Conservation (phyloP, 495 filamentous ascomycete genomes). For the Aspergillus heteromorphus region DNA sequence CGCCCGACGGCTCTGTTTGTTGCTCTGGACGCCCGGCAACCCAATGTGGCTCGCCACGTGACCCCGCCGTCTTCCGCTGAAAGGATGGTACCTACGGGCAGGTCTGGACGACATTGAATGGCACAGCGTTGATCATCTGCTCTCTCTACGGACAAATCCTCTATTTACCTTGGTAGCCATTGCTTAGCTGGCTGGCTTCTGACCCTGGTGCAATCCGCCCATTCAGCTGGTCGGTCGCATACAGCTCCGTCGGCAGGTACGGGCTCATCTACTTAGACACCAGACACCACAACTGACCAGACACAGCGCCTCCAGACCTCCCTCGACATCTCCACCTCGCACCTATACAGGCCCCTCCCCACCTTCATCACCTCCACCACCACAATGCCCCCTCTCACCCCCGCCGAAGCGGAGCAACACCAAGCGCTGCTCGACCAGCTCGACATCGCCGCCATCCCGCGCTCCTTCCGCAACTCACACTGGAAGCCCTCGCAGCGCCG, state of each 20-base stretch:
- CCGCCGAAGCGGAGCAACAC: constrained; percentile 45
- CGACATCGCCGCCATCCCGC: constrained; percentile 74
- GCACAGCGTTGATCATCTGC: too few relatives aligned
- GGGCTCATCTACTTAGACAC: background rate
- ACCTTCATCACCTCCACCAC: background rate
- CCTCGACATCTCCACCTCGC: background rate
- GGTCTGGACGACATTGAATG: too few relatives aligned
- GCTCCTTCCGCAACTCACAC: constrained; percentile 78
- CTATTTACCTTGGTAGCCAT: too few relatives aligned
- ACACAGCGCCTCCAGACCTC: background rate
- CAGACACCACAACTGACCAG: too few relatives aligned
- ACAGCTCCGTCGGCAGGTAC: background rate
- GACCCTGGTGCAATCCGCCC: too few relatives aligned
- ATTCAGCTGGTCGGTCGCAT: too few relatives aligned
- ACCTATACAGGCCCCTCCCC: too few relatives aligned
- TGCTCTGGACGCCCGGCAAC: background rate
- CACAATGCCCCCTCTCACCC: constrained; percentile 42
- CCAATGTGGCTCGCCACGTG: constrained; percentile 4
- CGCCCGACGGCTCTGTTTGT: constrained; percentile 12
- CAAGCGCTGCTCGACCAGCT: constrained; percentile 72
- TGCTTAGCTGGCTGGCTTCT: too few relatives aligned
- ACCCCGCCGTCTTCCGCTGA: too few relatives aligned
- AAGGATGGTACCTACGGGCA: too few relatives aligned
- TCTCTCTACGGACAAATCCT: too few relatives aligned
- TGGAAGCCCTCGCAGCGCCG: constrained; percentile 92